Base-by-base conservation (phyloP, 2,329 filamentous ascomycete species). In the Rosellinia necatrix region DNA sequence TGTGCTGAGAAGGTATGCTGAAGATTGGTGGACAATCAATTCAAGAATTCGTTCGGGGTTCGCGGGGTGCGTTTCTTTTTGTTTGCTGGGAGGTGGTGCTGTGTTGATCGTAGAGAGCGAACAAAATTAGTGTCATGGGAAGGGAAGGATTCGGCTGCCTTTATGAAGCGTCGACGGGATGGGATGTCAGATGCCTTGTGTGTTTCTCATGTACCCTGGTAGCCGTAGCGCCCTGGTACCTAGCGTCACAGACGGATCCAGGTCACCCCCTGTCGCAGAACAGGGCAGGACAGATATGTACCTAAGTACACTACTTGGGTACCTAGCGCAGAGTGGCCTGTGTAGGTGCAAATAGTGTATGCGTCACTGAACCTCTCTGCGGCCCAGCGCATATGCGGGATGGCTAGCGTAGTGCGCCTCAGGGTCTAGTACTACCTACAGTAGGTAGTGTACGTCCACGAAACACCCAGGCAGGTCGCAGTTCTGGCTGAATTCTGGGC, bases 71-170 rank as follows among this genome's bases (percentile, higher is more conserved):
- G 7, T 53, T 7, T 15, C 10, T 53, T 7, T 15, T 49, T 44
- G 40, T n/a, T 48, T 42, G 13, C 17, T 51, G 10, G 6, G 49
- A 24, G 19, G 22, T 37, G 6, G n/a, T 34, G 21, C 35, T 17
- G 40, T 42, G 51, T 25, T 56, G 47, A 19, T 52, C 17, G 42
- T 49, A 35, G 40, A 21, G 35, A 44, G 21, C 34, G 49, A 47
- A 40, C 35, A 41, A 49, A 49, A 25, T 21, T n/a, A 30, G 24
- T 12, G 24, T 42, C 22, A 10, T 30, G 27, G 24, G 44, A 42
- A 34, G 41, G 46, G 51, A 41, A 55, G 48, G 52, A 47, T 49
- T 27, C n/a, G 56, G 52, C 41, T 43, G 47, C 30, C 52, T 59
- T 59, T 59, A 59, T 59, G 52, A 46, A 56, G 21, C 27, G 52